phyloP scores from a whole-genome alignment of 164 flowering plant genomes.

The Aristolochia californica region DNA sequence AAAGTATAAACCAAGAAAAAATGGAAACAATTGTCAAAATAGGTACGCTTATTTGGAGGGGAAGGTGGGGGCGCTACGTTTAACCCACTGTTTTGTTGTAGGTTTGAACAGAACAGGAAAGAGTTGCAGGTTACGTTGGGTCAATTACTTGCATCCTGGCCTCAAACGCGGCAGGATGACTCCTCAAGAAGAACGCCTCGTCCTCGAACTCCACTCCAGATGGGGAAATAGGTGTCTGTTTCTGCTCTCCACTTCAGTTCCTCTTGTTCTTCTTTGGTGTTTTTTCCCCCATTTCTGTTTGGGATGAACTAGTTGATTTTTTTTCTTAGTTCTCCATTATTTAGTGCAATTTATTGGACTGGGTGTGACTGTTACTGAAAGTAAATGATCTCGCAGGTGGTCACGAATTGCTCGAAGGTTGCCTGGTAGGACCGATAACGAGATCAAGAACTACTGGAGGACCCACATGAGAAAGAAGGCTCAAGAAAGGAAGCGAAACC shows the following conservation, averaged over 20 bases:
- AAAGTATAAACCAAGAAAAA: not conserved
- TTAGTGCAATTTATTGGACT: no score
- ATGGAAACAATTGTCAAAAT: not conserved
- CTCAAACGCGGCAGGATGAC: conserved; percentile 90
- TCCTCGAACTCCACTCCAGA: conserved; percentile 76
- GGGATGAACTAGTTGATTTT: no score
- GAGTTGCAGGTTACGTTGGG: conserved; percentile 98
- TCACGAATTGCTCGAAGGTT: conserved; percentile 81
- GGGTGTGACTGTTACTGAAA: no score
- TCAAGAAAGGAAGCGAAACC: conserved; percentile 51
- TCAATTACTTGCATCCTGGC: conserved; percentile 89
- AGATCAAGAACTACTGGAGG: conserved; percentile 97
- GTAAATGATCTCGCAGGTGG: conserved; percentile 34
- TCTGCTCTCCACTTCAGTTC: not conserved
- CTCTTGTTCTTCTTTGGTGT: not conserved
- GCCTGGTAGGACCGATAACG: conserved; percentile 94
- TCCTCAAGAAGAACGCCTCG: conserved; percentile 80
- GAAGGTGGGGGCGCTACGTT: conserved; percentile 22
- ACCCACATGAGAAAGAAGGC: conserved; percentile 89
- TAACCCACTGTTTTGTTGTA: conserved; percentile 51
- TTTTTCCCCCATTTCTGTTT: no score
- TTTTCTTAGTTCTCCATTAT: not conserved
- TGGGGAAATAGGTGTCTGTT: conserved; percentile 89
- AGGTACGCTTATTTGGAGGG: conserved; percentile 48
- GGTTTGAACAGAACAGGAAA: conserved; percentile 97